These are phyloP conservation scores for Iodosphaeria phyllophila DNA, from an alignment of 2,329 filamentous ascomycete species.

Conservation along the genomic window DNA sequence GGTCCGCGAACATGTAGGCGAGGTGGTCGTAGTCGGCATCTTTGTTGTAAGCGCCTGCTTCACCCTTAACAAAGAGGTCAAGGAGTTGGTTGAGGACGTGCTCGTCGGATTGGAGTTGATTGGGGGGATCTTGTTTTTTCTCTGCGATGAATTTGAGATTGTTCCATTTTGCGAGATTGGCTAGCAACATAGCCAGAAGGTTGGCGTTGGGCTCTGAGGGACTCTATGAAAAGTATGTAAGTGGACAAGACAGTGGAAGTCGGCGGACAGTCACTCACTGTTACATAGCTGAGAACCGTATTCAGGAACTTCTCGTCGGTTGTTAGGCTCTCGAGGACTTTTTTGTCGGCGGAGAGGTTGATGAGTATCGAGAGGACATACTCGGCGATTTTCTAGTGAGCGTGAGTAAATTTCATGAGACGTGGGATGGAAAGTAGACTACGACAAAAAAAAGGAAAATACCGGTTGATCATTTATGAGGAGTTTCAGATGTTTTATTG, in stretches of 20 bases:
- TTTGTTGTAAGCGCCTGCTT: constrained; percentile 66
- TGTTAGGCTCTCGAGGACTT: constrained; percentile 54
- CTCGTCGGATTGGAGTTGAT: constrained; percentile 51
- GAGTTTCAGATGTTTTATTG: constrained; percentile 74
- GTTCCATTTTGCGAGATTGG: constrained; percentile 76
- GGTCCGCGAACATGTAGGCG: constrained; percentile 84
- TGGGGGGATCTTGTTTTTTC: constrained; percentile 48
- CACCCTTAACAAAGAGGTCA: constrained; percentile 89
- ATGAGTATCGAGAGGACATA: constrained; percentile 82
- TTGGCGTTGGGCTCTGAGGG: constrained; percentile 67
- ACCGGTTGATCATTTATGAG: constrained; percentile 70
- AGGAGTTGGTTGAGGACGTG: constrained; percentile 76
- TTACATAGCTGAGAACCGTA: constrained; percentile 51
- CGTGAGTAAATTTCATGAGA: background rate
- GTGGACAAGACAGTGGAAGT: background rate
- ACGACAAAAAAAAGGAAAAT: constrained; percentile 15
- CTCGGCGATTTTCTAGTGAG: constrained; percentile 61
- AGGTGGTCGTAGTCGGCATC: constrained; percentile 81
- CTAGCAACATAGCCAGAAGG: constrained; percentile 75
- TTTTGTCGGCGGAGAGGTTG: constrained; percentile 62
- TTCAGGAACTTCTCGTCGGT: constrained; percentile 70
- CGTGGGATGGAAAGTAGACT: background rate
- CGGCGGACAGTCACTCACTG: constrained; percentile 30
- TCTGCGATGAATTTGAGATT: constrained; percentile 48
- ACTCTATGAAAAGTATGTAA: constrained; percentile 31